Evolutionary conservation across 1,139 yeast genomes (phyloP).

Genomic region (Pneumocystis jirovecii): DNA sequence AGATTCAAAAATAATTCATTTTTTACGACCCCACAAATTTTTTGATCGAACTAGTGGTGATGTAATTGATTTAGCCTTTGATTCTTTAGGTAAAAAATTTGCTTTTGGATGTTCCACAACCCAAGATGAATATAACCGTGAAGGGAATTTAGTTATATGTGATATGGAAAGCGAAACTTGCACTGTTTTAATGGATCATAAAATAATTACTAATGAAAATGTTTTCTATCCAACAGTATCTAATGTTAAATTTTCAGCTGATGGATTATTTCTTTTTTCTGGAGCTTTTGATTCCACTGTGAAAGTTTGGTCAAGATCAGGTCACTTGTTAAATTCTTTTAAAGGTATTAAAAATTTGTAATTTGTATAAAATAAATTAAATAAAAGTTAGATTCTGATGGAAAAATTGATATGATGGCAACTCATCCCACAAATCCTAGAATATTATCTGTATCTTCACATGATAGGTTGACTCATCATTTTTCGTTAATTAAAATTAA

Average conservation of each 20-base stretch:
- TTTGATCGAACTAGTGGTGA: not conserved
- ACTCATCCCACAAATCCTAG: not conserved
- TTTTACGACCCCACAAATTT: not conserved
- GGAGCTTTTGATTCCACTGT: conserved; percentile 6
- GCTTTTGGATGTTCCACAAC: conserved; percentile 6
- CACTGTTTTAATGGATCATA: conserved; percentile 3
- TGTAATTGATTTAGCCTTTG: not conserved
- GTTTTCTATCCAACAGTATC: conserved; percentile 5
- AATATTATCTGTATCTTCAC: not conserved
- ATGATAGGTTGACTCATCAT: not conserved
- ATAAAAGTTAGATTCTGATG: not conserved
- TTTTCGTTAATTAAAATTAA: not conserved
- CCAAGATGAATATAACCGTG: conserved; percentile 6
- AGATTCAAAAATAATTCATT: not conserved
- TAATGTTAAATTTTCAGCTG: conserved; percentile 2
- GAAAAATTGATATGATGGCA: not conserved
- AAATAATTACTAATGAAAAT: conserved; percentile 1
- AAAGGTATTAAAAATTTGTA: not conserved
- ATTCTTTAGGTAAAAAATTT: not conserved
- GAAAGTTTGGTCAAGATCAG: conserved; percentile 5
- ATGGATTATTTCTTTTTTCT: conserved; percentile 3
- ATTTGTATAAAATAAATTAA: not conserved
- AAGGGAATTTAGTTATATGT: conserved; percentile 6
- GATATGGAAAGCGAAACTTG: conserved; percentile 1
- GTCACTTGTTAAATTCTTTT: not conserved